Evolutionary conservation across 371 early-diverging fungal genomes (phyloP).

Genomic region (Apophysomyces sp.): DNA sequence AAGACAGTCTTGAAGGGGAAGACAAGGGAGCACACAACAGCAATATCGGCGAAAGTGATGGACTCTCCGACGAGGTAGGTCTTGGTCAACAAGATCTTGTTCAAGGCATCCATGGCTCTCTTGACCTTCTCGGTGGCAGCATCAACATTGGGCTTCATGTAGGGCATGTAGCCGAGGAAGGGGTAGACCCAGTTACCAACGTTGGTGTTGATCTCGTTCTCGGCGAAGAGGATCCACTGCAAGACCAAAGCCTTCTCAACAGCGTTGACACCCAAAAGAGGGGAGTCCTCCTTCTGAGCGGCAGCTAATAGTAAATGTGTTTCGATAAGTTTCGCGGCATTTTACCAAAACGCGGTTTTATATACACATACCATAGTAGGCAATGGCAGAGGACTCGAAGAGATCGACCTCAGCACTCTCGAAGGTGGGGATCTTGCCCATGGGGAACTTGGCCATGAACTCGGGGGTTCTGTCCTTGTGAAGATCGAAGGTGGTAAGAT

Average conservation of each 20-base stretch:
- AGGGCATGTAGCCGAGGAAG: conserved; percentile 61
- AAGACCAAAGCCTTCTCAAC: conserved; percentile 78
- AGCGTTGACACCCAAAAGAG: conserved; percentile 64
- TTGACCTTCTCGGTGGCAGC: conserved; percentile 66
- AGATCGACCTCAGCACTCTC: conserved; percentile 71
- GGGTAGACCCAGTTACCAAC: conserved; percentile 65
- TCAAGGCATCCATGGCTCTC: conserved; percentile 64
- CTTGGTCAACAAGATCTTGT: conserved; percentile 73
- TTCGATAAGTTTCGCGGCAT: neutral
- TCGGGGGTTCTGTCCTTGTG: conserved; percentile 70
- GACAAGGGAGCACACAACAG: conserved; percentile 62
- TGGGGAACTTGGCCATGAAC: conserved; percentile 83
- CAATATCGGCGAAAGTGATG: conserved; percentile 89
- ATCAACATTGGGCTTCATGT: conserved; percentile 69
- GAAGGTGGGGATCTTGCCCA: conserved; percentile 82
- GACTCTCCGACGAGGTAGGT: conserved; percentile 93
- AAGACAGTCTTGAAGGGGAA: conserved; percentile 60
- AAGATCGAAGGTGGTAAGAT: conserved; percentile 64
- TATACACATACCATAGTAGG: conserved; percentile 71
- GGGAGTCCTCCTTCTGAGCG: conserved; percentile 56
- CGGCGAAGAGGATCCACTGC: conserved; percentile 78
- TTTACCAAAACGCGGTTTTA: neutral
- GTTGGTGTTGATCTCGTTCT: conserved; percentile 51
- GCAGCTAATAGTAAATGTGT: conserved; percentile 49
- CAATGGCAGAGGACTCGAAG: conserved; percentile 86